phyloP scores from a whole-genome alignment of 2,329 filamentous ascomycete species.

The Arthrobotrys conoides region DNA sequence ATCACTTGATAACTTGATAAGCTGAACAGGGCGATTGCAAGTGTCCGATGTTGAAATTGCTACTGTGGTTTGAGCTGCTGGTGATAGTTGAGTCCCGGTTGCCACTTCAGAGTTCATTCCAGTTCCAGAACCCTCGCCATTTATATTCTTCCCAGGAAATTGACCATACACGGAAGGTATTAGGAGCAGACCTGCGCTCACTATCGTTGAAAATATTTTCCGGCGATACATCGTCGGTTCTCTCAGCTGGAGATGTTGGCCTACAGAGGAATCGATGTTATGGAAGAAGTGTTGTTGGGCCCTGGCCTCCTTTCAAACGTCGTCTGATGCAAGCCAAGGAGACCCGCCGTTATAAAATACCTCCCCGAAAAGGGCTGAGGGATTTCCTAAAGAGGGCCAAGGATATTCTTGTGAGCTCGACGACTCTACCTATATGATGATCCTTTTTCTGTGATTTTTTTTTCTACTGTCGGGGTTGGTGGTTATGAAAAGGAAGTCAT shows the following conservation, averaged over 20 bases:
- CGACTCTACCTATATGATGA: slow-evolving; percentile 31
- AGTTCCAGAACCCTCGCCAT: slow-evolving; percentile 12
- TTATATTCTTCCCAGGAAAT: slow-evolving; percentile 47
- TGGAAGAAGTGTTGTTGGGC: slow-evolving; percentile 53
- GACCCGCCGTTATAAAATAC: slow-evolving; percentile 34
- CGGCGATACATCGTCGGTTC: slow-evolving; percentile 47
- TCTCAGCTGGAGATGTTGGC: slow-evolving; percentile 36
- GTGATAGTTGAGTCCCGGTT: slow-evolving; percentile 1
- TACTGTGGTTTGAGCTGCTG: slow-evolving; percentile 25
- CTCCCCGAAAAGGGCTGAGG: slow-evolving; percentile 36
- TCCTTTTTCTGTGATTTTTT: slow-evolving; percentile 7
- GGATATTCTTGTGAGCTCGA: slow-evolving; percentile 11
- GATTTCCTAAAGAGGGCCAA: slow-evolving; percentile 36
- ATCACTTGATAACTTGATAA: slow-evolving; percentile 17
- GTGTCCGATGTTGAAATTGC: not conserved
- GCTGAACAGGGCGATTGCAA: slow-evolving; percentile 22
- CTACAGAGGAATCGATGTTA: slow-evolving; percentile 12
- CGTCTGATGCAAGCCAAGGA: slow-evolving; percentile 50
- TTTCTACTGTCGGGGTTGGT: slow-evolving; percentile 27
- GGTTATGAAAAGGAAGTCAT: slow-evolving; percentile 32
- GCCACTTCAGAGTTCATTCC: not conserved
- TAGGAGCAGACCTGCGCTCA: slow-evolving; percentile 23
- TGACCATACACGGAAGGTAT: slow-evolving; percentile 27
- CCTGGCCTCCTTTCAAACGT: slow-evolving; percentile 28
- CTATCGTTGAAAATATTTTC: slow-evolving; percentile 50